phyloP scores from a whole-genome alignment of 148 eudicot species.

The Diospyros lotus region DNA sequence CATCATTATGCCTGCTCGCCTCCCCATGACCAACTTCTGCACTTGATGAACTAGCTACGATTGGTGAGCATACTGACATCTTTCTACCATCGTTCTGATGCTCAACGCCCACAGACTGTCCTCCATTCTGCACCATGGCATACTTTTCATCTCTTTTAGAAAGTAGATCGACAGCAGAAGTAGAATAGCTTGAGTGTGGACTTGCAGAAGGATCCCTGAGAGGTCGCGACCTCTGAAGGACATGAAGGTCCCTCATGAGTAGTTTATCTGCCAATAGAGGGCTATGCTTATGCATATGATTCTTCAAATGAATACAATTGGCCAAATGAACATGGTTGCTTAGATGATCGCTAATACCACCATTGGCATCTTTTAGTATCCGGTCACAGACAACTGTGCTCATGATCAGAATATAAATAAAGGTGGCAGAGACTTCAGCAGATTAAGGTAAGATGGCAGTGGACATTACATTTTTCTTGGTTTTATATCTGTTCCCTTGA shows the following conservation, averaged over 20 bases:
- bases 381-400: slow-evolving; percentile 66
- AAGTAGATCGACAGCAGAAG: slow-evolving; percentile 47
- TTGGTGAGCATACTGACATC: slow-evolving; percentile 40
- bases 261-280: slow-evolving; percentile 62
- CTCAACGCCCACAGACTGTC: slow-evolving; percentile 54
- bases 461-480: slow-evolving; percentile 36
- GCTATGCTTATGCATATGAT: slow-evolving; percentile 91
- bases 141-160: slow-evolving; percentile 45
- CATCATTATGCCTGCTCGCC: slow-evolving; percentile 26
- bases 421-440: slow-evolving; percentile 18
- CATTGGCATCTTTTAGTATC: slow-evolving; percentile 79
- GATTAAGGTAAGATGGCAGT: slow-evolving; percentile 27
- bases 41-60: slow-evolving; percentile 22
- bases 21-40: slow-evolving; percentile 22
- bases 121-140: slow-evolving; percentile 32
- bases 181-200: slow-evolving; percentile 76
- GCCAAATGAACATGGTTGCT: slow-evolving; percentile 85
- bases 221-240: slow-evolving; percentile 76
- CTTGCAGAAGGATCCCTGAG: slow-evolving; percentile 88
- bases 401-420: slow-evolving; percentile 47
- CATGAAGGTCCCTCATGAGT: slow-evolving; percentile 82
- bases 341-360: slow-evolving; percentile 68
- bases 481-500: slow-evolving; percentile 18
- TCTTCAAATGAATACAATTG: slow-evolving; percentile 88
- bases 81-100: slow-evolving; percentile 31